Base-by-base conservation (phyloP, 129 eudicot species). In the Ambrosia trifida region DNA sequence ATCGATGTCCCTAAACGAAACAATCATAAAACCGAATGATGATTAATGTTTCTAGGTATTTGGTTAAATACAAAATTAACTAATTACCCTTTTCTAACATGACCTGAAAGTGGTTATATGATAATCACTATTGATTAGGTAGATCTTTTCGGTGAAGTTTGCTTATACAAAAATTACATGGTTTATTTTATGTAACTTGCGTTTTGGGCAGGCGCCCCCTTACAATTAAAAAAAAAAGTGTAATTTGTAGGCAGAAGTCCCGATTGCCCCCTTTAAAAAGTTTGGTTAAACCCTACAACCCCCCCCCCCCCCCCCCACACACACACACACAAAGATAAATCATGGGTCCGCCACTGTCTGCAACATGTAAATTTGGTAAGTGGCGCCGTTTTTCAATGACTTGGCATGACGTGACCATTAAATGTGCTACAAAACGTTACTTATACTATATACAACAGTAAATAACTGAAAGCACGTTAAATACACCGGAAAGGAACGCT, bases 1-100 rank as follows among this genome's bases (percentile, higher is more conserved):
- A 56, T 16, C 76, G 78, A 19, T 90, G 85, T 41, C 99, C 99
- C 99, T 94, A 64, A 4, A 64, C 3, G 49, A 16, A 40, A 74
- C n/a, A 44, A 33, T 17, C 35, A 28, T 7, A 36, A 56, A 56
- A 56, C 36, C 7, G 7, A 9, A 20, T 56, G 13, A 19, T 56
- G 62, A 56, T 56, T 58, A 11, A 58, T 58, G 64, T 10, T 20
- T 56, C 62, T 20, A 24, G 33, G 11, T 56, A 56, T 56, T 56
- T 54, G 14, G 10, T 56, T 56, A 53, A 50, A 16, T 4, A 36
- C 9, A 50, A 50, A 50, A 7, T 50, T 50, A 50, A 7, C 57
- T 50, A 50, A 50, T 50, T 36, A 36, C 43, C 43, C 43, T 36
- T 36, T 5, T 36, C 7, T 5, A 36, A 36, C 43, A 36, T 36